Percentiles rank a stretch among this genome's conserved stretches.
Evolutionary conservation across 2,329 filamentous ascomycete genomes (phyloP).

Genomic region (Aspergillus texensis): DNA sequence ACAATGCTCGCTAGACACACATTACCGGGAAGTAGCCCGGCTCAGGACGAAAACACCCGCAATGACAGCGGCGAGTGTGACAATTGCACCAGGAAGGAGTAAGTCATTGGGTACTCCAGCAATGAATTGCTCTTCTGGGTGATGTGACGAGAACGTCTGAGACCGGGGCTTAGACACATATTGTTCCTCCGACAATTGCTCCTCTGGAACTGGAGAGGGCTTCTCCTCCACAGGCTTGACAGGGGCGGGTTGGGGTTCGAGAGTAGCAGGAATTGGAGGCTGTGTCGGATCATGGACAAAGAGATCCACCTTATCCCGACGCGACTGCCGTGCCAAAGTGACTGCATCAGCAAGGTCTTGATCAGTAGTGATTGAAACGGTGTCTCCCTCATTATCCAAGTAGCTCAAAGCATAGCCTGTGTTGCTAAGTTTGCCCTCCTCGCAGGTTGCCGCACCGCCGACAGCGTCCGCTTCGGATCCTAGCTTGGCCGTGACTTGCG

Average conservation of each 20-base stretch:
- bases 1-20: not conserved
- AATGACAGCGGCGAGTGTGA: conserved; percentile 92
- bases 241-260: conserved; percentile 60
- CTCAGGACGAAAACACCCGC: conserved; percentile 89
- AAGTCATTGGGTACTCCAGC: conserved; percentile 92
- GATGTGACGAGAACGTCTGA: conserved; percentile 51
- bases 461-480: conserved; percentile 80
- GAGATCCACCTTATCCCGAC: conserved; percentile 90
- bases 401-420: conserved; percentile 92
- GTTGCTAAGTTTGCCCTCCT: conserved; percentile 75
- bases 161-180: conserved; percentile 44
- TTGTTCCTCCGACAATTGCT: conserved; percentile 54
- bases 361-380: conserved; percentile 94
- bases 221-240: conserved; percentile 52
- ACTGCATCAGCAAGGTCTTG: conserved; percentile 91
- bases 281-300: conserved; percentile 94
- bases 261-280: conserved; percentile 71
- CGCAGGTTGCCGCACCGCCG: conserved; percentile 76
- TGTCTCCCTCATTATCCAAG: conserved; percentile 94
- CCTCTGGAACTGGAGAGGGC: conserved; percentile 48
- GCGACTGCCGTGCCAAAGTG: conserved; percentile 73
- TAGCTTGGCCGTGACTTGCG: conserved; percentile 79
- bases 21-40: conserved; percentile 58
- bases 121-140: conserved; percentile 75
- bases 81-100: conserved; percentile 88